These are phyloP conservation scores for Chamaecyparis obtusa DNA, from an alignment of 75 land plant species.

Conservation along the genomic window DNA sequence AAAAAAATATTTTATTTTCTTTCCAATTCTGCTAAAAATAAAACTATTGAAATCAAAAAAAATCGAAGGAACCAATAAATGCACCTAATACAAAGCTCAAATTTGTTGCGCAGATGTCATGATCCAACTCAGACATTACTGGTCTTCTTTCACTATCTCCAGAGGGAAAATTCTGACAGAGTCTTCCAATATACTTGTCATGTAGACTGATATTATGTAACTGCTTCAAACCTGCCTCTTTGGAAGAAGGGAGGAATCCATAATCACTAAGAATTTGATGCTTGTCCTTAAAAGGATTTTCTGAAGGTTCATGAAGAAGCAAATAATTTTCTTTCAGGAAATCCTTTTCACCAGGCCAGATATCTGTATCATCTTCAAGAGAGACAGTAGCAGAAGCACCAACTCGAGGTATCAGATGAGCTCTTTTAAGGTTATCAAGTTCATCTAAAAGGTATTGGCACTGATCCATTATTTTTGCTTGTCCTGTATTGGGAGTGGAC, in stretches of 20 bases:
- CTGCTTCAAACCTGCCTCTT: neutral
- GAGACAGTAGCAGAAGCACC: slow-evolving; percentile 18
- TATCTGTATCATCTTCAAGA: slow-evolving; percentile 32
- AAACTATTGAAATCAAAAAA: neutral
- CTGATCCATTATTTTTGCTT: slow-evolving; percentile 12
- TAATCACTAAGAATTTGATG: neutral
- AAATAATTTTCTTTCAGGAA: slow-evolving; percentile 16
- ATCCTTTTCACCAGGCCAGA: slow-evolving; percentile 3
- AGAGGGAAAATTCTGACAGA: neutral
- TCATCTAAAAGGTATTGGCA: slow-evolving; percentile 24
- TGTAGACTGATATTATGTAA: neutral
- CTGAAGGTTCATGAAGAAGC: slow-evolving; percentile 24
- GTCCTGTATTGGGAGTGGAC: slow-evolving; percentile 1
- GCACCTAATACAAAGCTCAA: slow-evolving; percentile 5
- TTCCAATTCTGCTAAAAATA: neutral
- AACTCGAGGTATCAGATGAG: slow-evolving; percentile 11
- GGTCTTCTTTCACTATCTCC: neutral
- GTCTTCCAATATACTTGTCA: slow-evolving; percentile 5
- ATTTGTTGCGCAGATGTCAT: neutral
- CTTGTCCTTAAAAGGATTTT: neutral
- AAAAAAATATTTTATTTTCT: neutral
- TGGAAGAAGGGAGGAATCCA: neutral
- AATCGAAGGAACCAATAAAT: neutral
- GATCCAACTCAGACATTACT: slow-evolving; percentile 1
- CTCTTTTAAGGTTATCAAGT: slow-evolving; percentile 12